Base-by-base conservation (phyloP, 2,329 filamentous ascomycete species). In the Pleurostoma richardsiae region DNA sequence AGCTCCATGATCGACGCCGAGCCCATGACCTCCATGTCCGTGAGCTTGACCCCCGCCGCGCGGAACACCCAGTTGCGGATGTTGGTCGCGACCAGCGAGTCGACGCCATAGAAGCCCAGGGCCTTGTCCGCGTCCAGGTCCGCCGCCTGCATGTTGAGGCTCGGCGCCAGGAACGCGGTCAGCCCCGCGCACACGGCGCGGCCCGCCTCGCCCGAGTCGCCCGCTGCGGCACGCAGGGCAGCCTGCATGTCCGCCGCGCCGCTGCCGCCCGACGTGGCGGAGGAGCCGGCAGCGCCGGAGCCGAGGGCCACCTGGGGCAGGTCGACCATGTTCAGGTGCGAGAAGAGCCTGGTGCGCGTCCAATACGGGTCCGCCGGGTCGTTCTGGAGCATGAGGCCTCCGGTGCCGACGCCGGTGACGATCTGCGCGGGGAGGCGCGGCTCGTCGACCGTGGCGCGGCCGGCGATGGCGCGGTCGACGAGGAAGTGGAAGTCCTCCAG, bases 291-390 rank as follows among this genome's bases (percentile, higher is more conserved):
- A 11, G 33, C 30, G 19, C 30, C 33, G 27, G 42, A 44, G 7
- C 26, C 29, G 19, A 19, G 11, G n/a, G 44, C 30, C 3, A 26
- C 41, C 4, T 58, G 51, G 2, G 66, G 68, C 51, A 73, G 60
- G 54, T 80, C 76, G 4, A 79, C 61, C 28, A 70, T 57, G 49
- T 73, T 73, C 40, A 81, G 66, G 45, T 71, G 66, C 3, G 67
- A 60, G 48, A 76, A 80, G 36, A 77, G 61, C 1, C 74, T 68
- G 0, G 73, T 73, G 5, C 67, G 69, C 7, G 72, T 66, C 76
- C 76, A 80, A 58, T 77, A 80, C 1, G 77, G 74, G 49, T 80
- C 76, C 0, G 69, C 64, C 0, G 73, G 71, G 45, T 70, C 63
- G 56, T 78, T 80, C 53, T 80, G 77, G 4, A 60, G 59, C 10